Percentiles rank a stretch among this genome's conserved stretches.
Conservation (phyloP, 345 rosid genomes). For the Rhizophora apiculata region DNA sequence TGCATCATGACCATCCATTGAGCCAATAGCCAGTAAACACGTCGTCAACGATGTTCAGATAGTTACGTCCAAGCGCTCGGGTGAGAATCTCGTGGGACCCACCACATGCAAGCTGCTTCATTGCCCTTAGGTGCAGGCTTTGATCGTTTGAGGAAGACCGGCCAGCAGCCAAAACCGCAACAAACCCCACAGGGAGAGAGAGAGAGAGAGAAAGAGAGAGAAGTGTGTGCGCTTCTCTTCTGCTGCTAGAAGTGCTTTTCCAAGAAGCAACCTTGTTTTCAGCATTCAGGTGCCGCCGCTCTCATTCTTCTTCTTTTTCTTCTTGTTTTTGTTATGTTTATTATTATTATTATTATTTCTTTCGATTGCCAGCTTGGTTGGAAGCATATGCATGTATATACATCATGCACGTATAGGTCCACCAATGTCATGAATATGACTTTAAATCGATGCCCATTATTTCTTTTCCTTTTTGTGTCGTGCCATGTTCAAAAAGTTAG, state of each 20-base stretch:
- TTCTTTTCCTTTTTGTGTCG: too few species aligned
- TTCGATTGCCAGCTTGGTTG: slow-evolving; percentile 12
- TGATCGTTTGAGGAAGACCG: not conserved
- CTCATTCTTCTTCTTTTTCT: not conserved
- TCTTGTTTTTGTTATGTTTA: slow-evolving; percentile 19
- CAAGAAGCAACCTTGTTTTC: not conserved
- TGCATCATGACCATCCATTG: not conserved
- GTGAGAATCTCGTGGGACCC: not conserved
- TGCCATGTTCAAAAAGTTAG: too few species aligned
- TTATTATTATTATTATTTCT: slow-evolving; percentile 15
- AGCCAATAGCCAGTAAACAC: not conserved
- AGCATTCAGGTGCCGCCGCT: not conserved
- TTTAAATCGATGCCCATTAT: too few species aligned
- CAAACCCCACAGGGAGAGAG: too few species aligned
- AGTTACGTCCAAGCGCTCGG: not conserved
- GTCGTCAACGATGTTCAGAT: not conserved
- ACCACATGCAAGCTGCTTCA: not conserved
- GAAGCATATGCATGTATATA: too few species aligned
- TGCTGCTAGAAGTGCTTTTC: too few species aligned
- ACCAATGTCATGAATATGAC: too few species aligned
- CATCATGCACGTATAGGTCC: too few species aligned
- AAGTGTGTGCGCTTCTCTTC: too few species aligned
- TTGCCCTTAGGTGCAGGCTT: not conserved
- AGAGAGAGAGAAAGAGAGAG: too few species aligned
- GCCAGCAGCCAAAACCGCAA: not conserved